Base-by-base conservation (phyloP, 1,139 yeast genomes). In the Pneumocystis wakefieldiae region DNA sequence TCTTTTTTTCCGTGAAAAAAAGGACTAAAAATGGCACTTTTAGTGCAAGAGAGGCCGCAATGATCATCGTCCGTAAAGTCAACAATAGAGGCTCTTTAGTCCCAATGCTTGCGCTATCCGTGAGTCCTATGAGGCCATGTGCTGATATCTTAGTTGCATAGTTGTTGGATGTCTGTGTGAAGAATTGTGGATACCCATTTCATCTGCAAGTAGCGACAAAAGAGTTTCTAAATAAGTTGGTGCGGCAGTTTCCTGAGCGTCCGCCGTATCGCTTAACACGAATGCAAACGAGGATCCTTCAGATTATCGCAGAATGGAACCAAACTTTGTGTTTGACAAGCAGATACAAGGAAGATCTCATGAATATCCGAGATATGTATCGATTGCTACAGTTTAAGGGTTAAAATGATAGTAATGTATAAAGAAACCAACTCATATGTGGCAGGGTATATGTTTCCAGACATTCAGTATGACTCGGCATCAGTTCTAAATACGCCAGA, bases 171-270 rank as follows among this genome's bases (percentile, higher is more conserved):
- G 90, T 89, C 66, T 79, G 94, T 70, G 98, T 92, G 63, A 92
- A 92, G 76, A 92, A 92, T 75, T 92, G 99, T 77, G 98, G 98
- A 2, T 94, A 91, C 74, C 97, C 98, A 3, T 84, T 92, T 76
- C 98, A 92, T 68, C 79, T 92, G 64, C 98, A 94, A 76, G 88
- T 92, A 63, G 87, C 96, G 8, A 82, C 97, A 67, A 92, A 92
- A 75, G 98, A 92, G 72, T 92, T 92, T 70, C 79, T 92, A 71
- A 92, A 92, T 74, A 96, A 90, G 71, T 80, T 92, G 72, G 98
- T 92, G 41, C 86, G 88, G 70, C 77, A 91, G 72, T 94, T 92
- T 76, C 97, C 98, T 1, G 97, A 91, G 73, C 83, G 90, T 72
- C 98, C 98, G 2, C 96, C 97, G 1, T 76, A 85, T 68, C 81